Evolutionary conservation across 495 filamentous ascomycete genomes (phyloP).

Genomic region (Trichoderma parareesei): DNA sequence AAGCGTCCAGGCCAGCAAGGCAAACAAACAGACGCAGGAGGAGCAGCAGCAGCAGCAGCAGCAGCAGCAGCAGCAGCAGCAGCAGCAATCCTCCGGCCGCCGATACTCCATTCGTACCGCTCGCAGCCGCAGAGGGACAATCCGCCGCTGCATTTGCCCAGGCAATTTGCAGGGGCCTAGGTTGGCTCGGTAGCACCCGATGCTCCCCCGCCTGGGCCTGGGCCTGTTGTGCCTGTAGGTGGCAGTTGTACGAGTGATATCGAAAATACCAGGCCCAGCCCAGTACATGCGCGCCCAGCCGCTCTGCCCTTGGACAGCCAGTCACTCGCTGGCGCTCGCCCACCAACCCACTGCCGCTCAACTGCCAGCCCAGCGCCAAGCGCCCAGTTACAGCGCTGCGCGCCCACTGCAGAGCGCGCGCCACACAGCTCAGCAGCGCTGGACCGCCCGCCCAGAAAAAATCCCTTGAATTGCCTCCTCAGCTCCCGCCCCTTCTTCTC

Average conservation of each 20-base stretch:
- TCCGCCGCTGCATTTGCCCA: neutral
- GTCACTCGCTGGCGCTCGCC: neutral
- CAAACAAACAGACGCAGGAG: too few relatives aligned
- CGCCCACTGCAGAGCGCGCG: constrained; percentile 3
- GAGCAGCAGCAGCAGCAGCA: too few relatives aligned
- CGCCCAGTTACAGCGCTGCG: constrained; percentile 1
- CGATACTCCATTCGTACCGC: too few relatives aligned
- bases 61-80: too few relatives aligned
- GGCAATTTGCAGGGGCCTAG: neutral
- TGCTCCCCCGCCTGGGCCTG: neutral
- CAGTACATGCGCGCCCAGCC: neutral
- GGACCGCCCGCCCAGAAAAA: neutral
- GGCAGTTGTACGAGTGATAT: too few relatives aligned
- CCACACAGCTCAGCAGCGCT: neutral
- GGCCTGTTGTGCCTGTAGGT: too few relatives aligned
- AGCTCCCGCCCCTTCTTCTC: constrained; percentile 3
- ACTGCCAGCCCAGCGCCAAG: neutral
- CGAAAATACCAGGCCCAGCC: too few relatives aligned
- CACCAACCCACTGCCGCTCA: neutral
- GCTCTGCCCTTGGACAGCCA: neutral
- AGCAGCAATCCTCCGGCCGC: too few relatives aligned
- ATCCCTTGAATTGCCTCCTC: neutral
- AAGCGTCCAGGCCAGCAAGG: too few relatives aligned
- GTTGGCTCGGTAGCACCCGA: constrained; percentile 1
- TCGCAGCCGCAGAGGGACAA: too few relatives aligned